Percentiles rank a stretch among this genome's conserved stretches.
Evolutionary conservation across 2,329 filamentous ascomycete genomes (phyloP).

Genomic region (Volutella citrinella): DNA sequence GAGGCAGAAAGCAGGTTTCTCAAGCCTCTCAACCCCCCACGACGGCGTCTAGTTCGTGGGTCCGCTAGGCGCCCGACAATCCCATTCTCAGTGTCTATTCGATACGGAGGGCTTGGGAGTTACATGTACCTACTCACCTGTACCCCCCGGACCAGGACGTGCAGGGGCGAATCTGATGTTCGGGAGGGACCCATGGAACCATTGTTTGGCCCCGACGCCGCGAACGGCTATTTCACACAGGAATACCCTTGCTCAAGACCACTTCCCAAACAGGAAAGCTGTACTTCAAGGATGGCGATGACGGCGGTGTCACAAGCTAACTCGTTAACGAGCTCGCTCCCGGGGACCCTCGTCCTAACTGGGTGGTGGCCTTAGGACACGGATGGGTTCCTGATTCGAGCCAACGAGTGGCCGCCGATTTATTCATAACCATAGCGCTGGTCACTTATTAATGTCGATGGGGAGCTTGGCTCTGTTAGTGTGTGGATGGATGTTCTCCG

Average conservation of each 20-base stretch:
- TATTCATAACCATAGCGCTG: slow-evolving; percentile 9
- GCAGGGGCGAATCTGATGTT: slow-evolving; percentile 6
- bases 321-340: no score
- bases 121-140: slow-evolving; percentile 5
- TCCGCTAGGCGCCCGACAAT: slow-evolving; percentile 9
- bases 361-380: no score
- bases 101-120: neutral
- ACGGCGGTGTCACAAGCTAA: slow-evolving; percentile 10
- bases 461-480: slow-evolving; percentile 1
- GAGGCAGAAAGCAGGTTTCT: no score
- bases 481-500: no score
- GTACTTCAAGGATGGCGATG: slow-evolving; percentile 5
- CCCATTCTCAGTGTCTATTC: slow-evolving; percentile 12
- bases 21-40: no score
- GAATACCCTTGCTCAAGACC: slow-evolving; percentile 3
- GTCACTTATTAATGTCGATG: neutral
- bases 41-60: slow-evolving; percentile 3
- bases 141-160: slow-evolving; percentile 1
- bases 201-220: slow-evolving; percentile 3
- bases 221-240: slow-evolving; percentile 7
- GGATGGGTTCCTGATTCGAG: no score
- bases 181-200: slow-evolving; percentile 5
- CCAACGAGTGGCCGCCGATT: slow-evolving; percentile 6
- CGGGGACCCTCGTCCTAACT: no score
- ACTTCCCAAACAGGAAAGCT: slow-evolving; percentile 6